Evolutionary conservation across 371 early-diverging fungal genomes (phyloP).

Genomic region (Nematocida ironsii): DNA sequence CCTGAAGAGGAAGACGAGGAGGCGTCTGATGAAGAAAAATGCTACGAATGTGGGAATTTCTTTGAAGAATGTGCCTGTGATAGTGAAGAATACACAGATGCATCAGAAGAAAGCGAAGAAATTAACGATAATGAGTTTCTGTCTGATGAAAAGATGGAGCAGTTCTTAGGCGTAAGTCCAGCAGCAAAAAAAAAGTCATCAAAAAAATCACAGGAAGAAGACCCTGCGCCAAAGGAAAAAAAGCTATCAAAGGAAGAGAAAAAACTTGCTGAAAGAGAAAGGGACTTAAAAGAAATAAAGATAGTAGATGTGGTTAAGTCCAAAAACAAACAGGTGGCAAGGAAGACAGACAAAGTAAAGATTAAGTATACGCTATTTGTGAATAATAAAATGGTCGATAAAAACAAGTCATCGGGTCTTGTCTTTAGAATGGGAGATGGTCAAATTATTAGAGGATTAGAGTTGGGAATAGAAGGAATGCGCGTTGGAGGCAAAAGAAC

Average conservation of each 20-base stretch:
- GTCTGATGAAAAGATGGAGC: conserved; percentile 33
- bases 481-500: conserved; percentile 78
- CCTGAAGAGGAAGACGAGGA: background rate
- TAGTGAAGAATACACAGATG: background rate
- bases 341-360: conserved; percentile 30
- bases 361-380: conserved; percentile 33
- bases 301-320: conserved; percentile 28
- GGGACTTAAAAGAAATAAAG: conserved; percentile 29
- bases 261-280: conserved; percentile 4
- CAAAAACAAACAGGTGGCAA: conserved; percentile 12
- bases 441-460: conserved; percentile 74
- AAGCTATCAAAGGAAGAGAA: conserved; percentile 32
- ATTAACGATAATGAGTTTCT: conserved; percentile 37
- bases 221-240: background rate
- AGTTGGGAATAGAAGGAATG: conserved; percentile 78
- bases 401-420: conserved; percentile 44
- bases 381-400: conserved; percentile 39
- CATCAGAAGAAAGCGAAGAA: conserved; percentile 1
- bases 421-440: conserved; percentile 64
- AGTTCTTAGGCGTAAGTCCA: background rate
- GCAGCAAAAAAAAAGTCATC: background rate
- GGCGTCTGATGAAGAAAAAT: conserved; percentile 8
- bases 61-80: conserved; percentile 5
- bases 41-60: background rate
- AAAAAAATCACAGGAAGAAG: background rate